Conservation (phyloP, 2,329 filamentous ascomycete species). For the Claviceps spartinae region DNA sequence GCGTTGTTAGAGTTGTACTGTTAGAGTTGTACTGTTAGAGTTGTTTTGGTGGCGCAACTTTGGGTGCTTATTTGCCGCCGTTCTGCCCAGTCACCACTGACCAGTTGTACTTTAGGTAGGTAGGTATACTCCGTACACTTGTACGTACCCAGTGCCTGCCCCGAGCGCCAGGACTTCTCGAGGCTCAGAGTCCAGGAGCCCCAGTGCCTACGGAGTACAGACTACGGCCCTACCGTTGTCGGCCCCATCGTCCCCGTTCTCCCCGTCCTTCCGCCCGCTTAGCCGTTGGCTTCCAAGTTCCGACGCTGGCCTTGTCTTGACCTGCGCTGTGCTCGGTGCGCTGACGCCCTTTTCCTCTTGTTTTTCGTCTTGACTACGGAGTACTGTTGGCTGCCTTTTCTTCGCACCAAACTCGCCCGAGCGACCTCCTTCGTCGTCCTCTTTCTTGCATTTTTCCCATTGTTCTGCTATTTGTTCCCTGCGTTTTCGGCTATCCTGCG, state of each 20-base stretch:
- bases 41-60: too few species aligned
- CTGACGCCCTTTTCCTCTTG: not conserved
- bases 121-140: too few species aligned
- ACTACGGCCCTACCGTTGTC: not conserved
- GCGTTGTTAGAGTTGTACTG: too few species aligned
- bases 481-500: not conserved
- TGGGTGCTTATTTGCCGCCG: too few species aligned
- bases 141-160: too few species aligned
- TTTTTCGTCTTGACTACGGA: not conserved
- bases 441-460: not conserved
- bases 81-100: not conserved
- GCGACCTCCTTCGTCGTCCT: not conserved
- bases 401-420: conserved; percentile 1
- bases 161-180: too few species aligned
- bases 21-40: too few species aligned
- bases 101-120: not conserved
- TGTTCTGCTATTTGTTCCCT: not conserved
- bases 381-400: not conserved
- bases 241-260: not conserved
- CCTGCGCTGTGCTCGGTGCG: not conserved
- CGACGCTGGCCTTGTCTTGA: not conserved
- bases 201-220: too few species aligned
- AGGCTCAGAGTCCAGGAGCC: too few species aligned
- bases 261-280: not conserved
- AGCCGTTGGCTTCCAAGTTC: not conserved